Evolutionary conservation across 257 asterid species (phyloP).

Genomic region (Avicennia marina): DNA sequence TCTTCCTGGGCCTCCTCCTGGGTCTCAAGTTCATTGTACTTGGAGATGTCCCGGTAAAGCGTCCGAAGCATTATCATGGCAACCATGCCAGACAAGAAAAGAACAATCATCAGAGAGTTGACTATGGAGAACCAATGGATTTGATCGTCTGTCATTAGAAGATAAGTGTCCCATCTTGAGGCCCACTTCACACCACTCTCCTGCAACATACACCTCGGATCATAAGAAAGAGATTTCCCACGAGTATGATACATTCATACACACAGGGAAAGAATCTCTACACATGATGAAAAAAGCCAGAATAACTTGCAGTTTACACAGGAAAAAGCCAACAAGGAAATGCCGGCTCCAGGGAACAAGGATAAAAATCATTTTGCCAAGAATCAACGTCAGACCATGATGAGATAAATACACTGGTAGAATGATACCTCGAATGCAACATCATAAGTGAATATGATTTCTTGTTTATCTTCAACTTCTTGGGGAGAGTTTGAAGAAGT

Average conservation of each 20-base stretch:
- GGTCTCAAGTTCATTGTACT: slow-evolving; percentile 72
- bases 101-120: slow-evolving; percentile 74
- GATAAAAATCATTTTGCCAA: background rate
- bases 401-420: background rate
- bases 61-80: slow-evolving; percentile 88
- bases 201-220: slow-evolving; percentile 29
- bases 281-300: no score
- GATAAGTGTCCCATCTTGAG: slow-evolving; percentile 83
- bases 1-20: slow-evolving; percentile 86
- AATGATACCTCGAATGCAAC: slow-evolving; percentile 54
- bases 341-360: no score
- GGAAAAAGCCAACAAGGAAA: background rate
- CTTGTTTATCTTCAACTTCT: slow-evolving; percentile 56
- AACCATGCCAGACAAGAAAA: slow-evolving; percentile 85
- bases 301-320: no score
- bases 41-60: slow-evolving; percentile 69
- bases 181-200: slow-evolving; percentile 85
- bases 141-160: slow-evolving; percentile 73
- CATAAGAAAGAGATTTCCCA: background rate
- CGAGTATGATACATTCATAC: background rate
- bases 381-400: background rate
- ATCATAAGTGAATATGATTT: slow-evolving; percentile 64
- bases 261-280: no score
- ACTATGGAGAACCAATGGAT: slow-evolving; percentile 84
- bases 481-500: slow-evolving; percentile 58